Base-by-base conservation (phyloP, 148 eudicot genomes). In the Amaranthus hypochondriacus region DNA sequence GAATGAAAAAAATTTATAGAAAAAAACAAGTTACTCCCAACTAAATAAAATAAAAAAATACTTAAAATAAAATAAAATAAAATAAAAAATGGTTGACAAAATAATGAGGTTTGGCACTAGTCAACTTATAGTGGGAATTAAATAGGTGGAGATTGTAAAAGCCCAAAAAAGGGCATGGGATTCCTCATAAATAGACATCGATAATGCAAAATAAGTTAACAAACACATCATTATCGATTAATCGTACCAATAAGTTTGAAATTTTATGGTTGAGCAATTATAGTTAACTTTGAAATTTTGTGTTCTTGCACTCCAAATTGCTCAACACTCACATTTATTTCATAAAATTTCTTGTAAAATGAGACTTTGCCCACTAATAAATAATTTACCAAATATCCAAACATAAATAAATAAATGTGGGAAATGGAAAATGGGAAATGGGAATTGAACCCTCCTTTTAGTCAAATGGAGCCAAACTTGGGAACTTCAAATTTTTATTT, bases 171-270 rank as follows among this genome's bases (percentile, higher is more conserved):
- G 43, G 70, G 60, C 85, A 76, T 83, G 83, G 88, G 83, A 83
- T 81, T 83, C 87, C 87, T 73, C 81, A 79, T 9, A 77, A 81
- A 64, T 73, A 75, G 44, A 82, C 78, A 83, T 72, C 81, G 83
- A 82, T 78, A 76, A 73, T 74, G 67, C 68, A 68, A 80, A 71
- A 62, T 64, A 44, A 64, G 18, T 47, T 77, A 73, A 75, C 55
- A 28, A 28, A 49, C 42, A 65, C 79, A 71, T 56, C 71, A 75
- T 64, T 75, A 66, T 50, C 56, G 73, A 71, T 65, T 56, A 65
- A 76, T 75, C 18, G 76, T 80, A 75, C 79, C 68, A 49, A 59
- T 61, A 71, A 74, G 74, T 79, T 79, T 79, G 78, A 79, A 75
- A 75, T 72, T 65, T 56, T n/a, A 43, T 14, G 68, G 58, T 42